A percentile compares a stretch with the other conserved stretches of the same genome.
Evolutionary conservation across 805 yeast genomes (phyloP).

Genomic region (Lipomyces mesembrius): DNA sequence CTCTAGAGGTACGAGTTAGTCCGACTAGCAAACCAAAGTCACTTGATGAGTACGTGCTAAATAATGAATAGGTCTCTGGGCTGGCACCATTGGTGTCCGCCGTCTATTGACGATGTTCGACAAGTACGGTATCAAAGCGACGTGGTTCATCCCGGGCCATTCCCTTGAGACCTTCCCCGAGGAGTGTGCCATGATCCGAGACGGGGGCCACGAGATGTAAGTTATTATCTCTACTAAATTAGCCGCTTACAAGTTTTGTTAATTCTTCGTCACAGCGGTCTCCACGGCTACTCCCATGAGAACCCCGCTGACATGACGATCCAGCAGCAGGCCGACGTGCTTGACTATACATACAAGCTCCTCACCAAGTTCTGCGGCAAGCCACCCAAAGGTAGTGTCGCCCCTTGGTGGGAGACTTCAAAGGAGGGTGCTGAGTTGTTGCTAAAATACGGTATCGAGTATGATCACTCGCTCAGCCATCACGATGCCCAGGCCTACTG

Average conservation of each 20-base stretch:
- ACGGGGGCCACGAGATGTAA: conserved; percentile 47
- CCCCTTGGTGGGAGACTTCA: conserved; percentile 51
- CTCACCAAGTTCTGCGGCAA: conserved; percentile 47
- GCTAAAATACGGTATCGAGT: conserved; percentile 48
- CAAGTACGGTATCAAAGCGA: conserved; percentile 48
- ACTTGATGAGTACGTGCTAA: not conserved
- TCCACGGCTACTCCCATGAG: conserved; percentile 50
- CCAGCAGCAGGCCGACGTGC: conserved; percentile 47
- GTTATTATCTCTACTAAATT: not conserved
- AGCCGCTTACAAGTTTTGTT: too few species aligned
- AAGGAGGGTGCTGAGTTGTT: conserved; percentile 46
- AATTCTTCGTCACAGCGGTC: conserved; percentile 38
- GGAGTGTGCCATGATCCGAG: conserved; percentile 47
- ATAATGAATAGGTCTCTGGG: conserved; percentile 42
- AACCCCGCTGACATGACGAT: conserved; percentile 48
- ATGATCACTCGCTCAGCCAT: conserved; percentile 49
- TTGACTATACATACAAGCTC: conserved; percentile 45
- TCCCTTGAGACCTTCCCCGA: conserved; percentile 50
- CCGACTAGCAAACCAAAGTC: too few species aligned
- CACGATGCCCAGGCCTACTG: conserved; percentile 49
- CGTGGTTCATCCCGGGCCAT: conserved; percentile 50
- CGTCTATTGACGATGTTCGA: conserved; percentile 46
- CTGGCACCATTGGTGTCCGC: conserved; percentile 49
- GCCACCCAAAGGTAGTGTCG: conserved; percentile 48
- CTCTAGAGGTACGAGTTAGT: conserved; percentile 43